Percentiles rank a stretch among this genome's conserved stretches.
Evolutionary conservation across 2,329 filamentous ascomycete species (phyloP).

Genomic region (Penicillium paneum): DNA sequence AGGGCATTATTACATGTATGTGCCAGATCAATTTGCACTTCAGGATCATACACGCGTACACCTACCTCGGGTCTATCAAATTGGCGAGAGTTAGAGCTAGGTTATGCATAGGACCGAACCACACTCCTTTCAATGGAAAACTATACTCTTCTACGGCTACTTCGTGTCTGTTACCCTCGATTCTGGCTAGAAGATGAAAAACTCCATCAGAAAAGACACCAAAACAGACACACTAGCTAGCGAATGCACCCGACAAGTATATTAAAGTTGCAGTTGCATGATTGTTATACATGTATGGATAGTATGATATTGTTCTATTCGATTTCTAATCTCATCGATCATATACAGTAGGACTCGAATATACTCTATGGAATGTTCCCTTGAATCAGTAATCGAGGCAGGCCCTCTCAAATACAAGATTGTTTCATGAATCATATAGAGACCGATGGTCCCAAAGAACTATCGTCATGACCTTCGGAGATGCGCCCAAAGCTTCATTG

Average conservation of each 20-base stretch:
- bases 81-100: background rate
- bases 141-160: background rate
- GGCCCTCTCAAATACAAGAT: background rate
- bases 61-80: background rate
- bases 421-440: background rate
- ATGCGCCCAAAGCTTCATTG: background rate
- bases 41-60: background rate
- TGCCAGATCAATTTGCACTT: background rate
- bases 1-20: background rate
- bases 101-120: background rate
- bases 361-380: background rate
- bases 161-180: background rate
- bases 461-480: background rate
- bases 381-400: background rate
- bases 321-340: background rate
- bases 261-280: background rate
- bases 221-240: background rate
- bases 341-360: background rate
- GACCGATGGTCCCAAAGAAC: background rate
- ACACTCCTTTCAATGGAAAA: background rate
- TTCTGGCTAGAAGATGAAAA: background rate
- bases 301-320: background rate
- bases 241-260: background rate
- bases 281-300: background rate
- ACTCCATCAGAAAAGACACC: background rate